Conservation (phyloP, 2,329 filamentous ascomycete species). For the Fonsecaea pedrosoi region DNA sequence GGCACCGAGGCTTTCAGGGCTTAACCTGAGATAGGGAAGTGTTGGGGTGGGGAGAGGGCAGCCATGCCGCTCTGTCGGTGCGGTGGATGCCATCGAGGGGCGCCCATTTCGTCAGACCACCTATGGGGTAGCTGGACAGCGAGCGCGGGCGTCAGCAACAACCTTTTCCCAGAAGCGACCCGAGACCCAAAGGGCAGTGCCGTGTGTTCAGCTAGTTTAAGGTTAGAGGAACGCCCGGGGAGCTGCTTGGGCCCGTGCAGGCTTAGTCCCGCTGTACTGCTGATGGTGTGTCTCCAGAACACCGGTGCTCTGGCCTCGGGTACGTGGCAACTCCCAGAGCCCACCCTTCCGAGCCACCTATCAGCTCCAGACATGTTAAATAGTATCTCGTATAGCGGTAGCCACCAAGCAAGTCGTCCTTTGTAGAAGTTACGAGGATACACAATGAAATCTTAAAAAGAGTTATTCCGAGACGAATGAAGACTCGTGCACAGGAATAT, state of each 20-base stretch:
- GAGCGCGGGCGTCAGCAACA: neutral
- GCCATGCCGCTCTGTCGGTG: constrained; percentile 2
- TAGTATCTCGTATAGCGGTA: constrained; percentile 1
- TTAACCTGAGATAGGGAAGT: constrained; percentile 1
- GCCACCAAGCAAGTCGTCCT: neutral
- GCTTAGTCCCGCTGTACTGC: constrained; percentile 5
- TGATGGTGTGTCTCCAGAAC: constrained; percentile 4
- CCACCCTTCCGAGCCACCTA: neutral
- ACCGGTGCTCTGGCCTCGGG: constrained; percentile 17
- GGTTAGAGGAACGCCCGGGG: constrained; percentile 10
- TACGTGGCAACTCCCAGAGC: neutral
- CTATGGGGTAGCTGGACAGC: neutral
- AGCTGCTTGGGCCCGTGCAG: constrained; percentile 12
- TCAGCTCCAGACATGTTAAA: constrained; percentile 1
- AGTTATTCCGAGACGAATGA: neutral
- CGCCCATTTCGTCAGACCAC: constrained; percentile 1
- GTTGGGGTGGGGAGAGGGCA: neutral
- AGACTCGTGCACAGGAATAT: neutral
- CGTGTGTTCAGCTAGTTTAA: neutral
- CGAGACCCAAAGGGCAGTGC: constrained; percentile 6
- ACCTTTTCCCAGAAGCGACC: neutral
- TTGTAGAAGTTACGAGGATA: neutral
- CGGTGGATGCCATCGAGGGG: neutral
- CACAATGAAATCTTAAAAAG: neutral
- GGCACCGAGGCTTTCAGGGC: constrained; percentile 5